Evolutionary conservation across 768 basidiomycete genomes (phyloP).

Genomic region (Lactarius hengduanensis): DNA sequence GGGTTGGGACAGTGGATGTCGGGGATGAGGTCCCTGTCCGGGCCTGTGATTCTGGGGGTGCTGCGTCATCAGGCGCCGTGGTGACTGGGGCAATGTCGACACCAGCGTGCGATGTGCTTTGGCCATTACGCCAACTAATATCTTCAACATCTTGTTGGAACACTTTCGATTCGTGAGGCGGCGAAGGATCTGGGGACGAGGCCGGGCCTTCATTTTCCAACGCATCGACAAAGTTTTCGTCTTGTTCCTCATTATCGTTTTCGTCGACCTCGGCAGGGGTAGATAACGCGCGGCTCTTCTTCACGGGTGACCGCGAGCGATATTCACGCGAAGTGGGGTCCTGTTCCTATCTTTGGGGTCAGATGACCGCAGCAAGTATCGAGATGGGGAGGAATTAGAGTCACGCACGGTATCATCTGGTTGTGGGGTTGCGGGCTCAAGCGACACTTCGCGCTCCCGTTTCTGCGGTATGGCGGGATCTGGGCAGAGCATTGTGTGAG

Average conservation of each 20-base stretch:
- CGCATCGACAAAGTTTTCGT: slow-evolving; percentile 21
- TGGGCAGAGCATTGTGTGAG: slow-evolving; percentile 31
- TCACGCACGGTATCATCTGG: slow-evolving; percentile 37
- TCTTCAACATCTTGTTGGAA: slow-evolving; percentile 80
- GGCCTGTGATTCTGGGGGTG: slow-evolving; percentile 36
- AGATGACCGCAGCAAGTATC: neutral
- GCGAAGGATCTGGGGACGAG: slow-evolving; percentile 45
- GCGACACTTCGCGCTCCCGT: slow-evolving; percentile 73
- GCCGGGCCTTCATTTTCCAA: slow-evolving; percentile 30
- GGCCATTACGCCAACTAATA: slow-evolving; percentile 63
- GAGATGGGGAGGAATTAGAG: neutral
- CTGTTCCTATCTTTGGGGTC: slow-evolving; percentile 3
- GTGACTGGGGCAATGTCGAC: slow-evolving; percentile 7
- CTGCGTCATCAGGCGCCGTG: slow-evolving; percentile 14
- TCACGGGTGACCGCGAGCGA: slow-evolving; percentile 61
- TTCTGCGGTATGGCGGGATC: slow-evolving; percentile 56
- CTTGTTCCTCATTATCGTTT: slow-evolving; percentile 41
- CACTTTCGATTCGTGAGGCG: slow-evolving; percentile 73
- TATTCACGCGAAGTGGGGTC: slow-evolving; percentile 40
- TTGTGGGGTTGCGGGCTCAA: slow-evolving; percentile 55
- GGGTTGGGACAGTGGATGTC: slow-evolving; percentile 3
- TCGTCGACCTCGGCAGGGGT: slow-evolving; percentile 56
- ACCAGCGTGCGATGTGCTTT: slow-evolving; percentile 30
- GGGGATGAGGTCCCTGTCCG: slow-evolving; percentile 6
- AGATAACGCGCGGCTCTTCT: slow-evolving; percentile 68